These are phyloP conservation scores for Solanum ossicruentum DNA, from an alignment of 257 asterid species.

Conservation along the genomic window DNA sequence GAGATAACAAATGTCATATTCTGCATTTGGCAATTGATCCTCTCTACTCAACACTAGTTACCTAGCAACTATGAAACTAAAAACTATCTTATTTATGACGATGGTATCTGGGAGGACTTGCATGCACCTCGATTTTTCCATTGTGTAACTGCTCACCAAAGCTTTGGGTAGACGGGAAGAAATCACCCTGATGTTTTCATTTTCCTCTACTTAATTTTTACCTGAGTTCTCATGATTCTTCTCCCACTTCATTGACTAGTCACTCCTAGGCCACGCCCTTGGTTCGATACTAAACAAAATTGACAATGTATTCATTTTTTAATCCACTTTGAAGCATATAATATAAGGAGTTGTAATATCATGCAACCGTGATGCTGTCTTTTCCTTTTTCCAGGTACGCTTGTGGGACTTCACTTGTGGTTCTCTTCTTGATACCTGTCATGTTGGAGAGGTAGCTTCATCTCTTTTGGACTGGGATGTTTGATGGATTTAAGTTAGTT, in stretches of 20 bases:
- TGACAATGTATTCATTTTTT: neutral
- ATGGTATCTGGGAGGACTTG: neutral
- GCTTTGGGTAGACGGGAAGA: neutral
- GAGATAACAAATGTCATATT: neutral
- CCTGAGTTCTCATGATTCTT: neutral
- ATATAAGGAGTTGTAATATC: neutral
- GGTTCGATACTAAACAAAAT: neutral
- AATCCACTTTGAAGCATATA: neutral
- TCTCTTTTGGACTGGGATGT: neutral
- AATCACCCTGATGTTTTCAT: neutral
- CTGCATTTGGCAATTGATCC: neutral
- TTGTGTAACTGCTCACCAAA: neutral
- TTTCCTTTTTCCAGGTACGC: conserved; percentile 50
- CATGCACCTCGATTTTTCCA: neutral
- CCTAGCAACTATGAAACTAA: neutral
- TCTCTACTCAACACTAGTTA: neutral
- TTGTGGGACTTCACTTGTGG: conserved; percentile 79
- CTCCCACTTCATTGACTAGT: neutral
- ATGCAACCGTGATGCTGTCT: neutral
- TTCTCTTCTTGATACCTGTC: conserved; percentile 76
- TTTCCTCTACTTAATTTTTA: neutral
- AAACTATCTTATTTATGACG: neutral
- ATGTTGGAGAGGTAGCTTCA: conserved; percentile 50
- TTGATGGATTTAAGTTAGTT: neutral
- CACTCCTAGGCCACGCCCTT: neutral